Evolutionary conservation across 2,329 filamentous ascomycete genomes (phyloP).

Genomic region (Pezicula rhizophila): DNA sequence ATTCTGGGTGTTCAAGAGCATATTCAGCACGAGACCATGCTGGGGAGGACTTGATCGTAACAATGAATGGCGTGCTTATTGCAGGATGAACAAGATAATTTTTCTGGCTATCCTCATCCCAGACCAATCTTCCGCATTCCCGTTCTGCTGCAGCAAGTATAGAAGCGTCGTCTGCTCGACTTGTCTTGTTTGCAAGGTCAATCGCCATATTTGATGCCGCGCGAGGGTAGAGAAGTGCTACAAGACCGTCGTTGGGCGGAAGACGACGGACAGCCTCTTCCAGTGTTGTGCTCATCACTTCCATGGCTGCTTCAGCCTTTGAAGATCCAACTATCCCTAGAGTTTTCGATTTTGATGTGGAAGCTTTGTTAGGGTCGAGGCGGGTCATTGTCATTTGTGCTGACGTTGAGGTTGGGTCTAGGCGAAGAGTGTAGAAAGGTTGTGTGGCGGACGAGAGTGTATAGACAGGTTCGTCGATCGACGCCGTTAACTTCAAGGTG

Average conservation of each 20-base stretch:
- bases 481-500: conserved; percentile 50
- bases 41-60: conserved; percentile 51
- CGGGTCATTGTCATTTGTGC: conserved; percentile 54
- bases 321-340: conserved; percentile 14
- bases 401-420: conserved; percentile 58
- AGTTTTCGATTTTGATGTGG: conserved; percentile 11
- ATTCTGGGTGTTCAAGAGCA: conserved; percentile 58
- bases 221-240: conserved; percentile 63
- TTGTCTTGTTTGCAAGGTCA: conserved; percentile 33
- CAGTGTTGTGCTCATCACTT: conserved; percentile 51
- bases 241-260: conserved; percentile 53
- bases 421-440: conserved; percentile 61
- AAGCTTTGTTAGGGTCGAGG: conserved; percentile 53
- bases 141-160: conserved; percentile 58
- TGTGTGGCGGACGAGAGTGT: conserved; percentile 55
- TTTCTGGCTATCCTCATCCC: conserved; percentile 54
- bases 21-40: conserved; percentile 58
- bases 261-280: conserved; percentile 48
- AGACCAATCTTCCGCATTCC: conserved; percentile 67
- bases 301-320: conserved; percentile 23
- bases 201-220: conserved; percentile 58
- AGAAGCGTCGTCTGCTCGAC: conserved; percentile 50
- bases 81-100: conserved; percentile 61
- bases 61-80: conserved; percentile 56
- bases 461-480: conserved; percentile 58